These are phyloP conservation scores for Hygrophoropsis aurantiaca DNA, from an alignment of 768 basidiomycete genomes.

Conservation along the genomic window DNA sequence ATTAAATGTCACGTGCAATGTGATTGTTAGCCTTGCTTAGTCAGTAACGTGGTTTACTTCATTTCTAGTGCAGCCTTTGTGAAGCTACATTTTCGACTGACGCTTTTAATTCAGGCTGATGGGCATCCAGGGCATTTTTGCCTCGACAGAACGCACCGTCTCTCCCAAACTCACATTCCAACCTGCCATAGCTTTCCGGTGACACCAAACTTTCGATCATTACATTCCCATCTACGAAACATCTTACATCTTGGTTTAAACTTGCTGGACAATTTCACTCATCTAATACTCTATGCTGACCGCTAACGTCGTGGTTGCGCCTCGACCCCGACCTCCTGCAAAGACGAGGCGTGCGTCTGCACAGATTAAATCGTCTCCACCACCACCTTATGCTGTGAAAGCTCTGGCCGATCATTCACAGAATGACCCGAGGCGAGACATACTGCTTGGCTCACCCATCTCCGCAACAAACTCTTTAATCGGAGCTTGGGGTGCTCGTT, in stretches of 20 bases:
- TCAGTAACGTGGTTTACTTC: too few species aligned
- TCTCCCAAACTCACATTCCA: constrained; percentile 10
- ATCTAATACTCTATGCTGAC: constrained; percentile 34
- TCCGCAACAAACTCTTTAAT: constrained; percentile 35
- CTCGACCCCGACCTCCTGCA: constrained; percentile 72
- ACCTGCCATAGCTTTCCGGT: not conserved
- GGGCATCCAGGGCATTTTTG: constrained; percentile 9
- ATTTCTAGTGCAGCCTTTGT: too few species aligned
- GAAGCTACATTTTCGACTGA: not conserved
- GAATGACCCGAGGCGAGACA: constrained; percentile 26
- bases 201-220: not conserved
- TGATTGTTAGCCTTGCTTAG: too few species aligned
- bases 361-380: constrained; percentile 41
- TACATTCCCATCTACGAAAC: not conserved
- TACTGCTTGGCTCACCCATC: constrained; percentile 38
- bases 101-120: constrained; percentile 21
- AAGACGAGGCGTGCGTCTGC: constrained; percentile 52
- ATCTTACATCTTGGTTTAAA: constrained; percentile 18
- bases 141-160: not conserved
- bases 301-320: constrained; percentile 33
- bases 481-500: constrained; percentile 14
- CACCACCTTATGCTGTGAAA: constrained; percentile 58
- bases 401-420: constrained; percentile 31
- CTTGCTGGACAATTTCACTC: constrained; percentile 29
- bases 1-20: too few species aligned